Evolutionary conservation across 2,329 filamentous ascomycete genomes (phyloP), one percentile per base, ranked within the genome.

Genomic region (Fusarium begoniae): DNA sequence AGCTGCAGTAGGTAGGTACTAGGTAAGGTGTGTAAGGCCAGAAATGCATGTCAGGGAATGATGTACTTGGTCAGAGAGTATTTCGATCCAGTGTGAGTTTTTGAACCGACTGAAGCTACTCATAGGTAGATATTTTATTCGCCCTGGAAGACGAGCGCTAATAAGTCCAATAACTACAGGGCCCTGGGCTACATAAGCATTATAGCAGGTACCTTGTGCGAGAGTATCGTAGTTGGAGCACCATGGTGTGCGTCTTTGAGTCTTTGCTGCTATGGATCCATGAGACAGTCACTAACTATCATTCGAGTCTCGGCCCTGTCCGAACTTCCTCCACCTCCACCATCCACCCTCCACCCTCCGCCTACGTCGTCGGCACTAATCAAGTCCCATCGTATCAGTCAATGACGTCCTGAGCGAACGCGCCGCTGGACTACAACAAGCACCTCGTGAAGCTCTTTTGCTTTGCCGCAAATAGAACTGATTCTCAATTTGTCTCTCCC

Each of bases 341-440:
- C 71, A 11, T 48, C 26, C 45, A 7, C 45, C 26, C 35, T 37
- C 35, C 35, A 5, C 35, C 40, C 44, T 47, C 20, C 45, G 28
- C 63, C 64, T 72, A 65, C 64, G 44, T 51, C 50, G 59, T 69
- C 58, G 47, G 58, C 58, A 70, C 67, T 70, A 70, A 70, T 65
- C 51, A 75, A 66, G 73, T 63, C 66, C 71, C 69, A 66, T 74
- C 59, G 50, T 70, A 66, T 61, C 68, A 73, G 59, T 77, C 75
- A 68, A 77, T 77, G 75, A 77, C 75, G 75, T 77, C 67, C 73
- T 77, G 75, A 77, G 66, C 57, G 60, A 73, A 55, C 63, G 55
- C 61, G 59, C 57, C 38, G 66, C 54, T 64, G 48, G 44, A 77
- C 47, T 45, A 50, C 53, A 66, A 63, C 48, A 63, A 71, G 35